Evolutionary conservation across 352 stramenopile species (phyloP).

Genomic region (Globisporangium perplexum): DNA sequence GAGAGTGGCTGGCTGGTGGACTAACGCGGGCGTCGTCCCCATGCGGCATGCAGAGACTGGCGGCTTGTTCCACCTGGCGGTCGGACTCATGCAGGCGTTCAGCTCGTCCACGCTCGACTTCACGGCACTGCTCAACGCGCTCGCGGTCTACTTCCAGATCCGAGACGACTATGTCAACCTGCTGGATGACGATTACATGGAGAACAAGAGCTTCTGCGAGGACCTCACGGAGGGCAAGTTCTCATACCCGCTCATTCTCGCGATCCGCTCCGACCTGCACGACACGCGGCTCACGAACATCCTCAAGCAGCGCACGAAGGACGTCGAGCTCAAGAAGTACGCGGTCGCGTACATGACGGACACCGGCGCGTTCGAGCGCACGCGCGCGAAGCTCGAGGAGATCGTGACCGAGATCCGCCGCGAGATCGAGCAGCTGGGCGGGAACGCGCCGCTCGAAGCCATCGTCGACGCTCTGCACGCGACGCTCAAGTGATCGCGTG

Average conservation of each 20-base stretch:
- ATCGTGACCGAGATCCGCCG: conserved; percentile 39
- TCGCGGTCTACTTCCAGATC: conserved; percentile 98
- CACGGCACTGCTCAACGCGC: conserved; percentile 87
- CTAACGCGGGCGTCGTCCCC: not conserved
- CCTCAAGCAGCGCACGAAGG: conserved; percentile 95
- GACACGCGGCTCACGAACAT: conserved; percentile 93
- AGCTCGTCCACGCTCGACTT: conserved; percentile 72
- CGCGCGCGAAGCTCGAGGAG: conserved; percentile 51
- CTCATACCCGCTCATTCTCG: conserved; percentile 87
- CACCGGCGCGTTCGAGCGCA: conserved; percentile 47
- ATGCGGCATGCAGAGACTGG: conserved; percentile 78
- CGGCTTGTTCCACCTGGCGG: conserved; percentile 94
- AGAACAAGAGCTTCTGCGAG: conserved; percentile 97
- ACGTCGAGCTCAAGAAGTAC: conserved; percentile 94
- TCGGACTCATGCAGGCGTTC: conserved; percentile 93
- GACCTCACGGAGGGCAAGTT: conserved; percentile 98
- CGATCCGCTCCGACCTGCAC: conserved; percentile 52
- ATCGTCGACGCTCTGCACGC: conserved; percentile 53
- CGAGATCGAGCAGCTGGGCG: conserved; percentile 43
- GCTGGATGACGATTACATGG: conserved; percentile 94
- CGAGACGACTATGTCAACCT: conserved; percentile 98
- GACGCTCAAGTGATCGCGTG: conserved; percentile 29
- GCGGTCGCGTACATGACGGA: conserved; percentile 84
- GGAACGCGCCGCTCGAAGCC: conserved; percentile 47
- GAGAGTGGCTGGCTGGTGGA: too few species aligned